Percentiles rank a stretch among this genome's conserved stretches.
Conservation (phyloP, 1,284 basidiomycete genomes). For the Pyrrhoderma noxium region DNA sequence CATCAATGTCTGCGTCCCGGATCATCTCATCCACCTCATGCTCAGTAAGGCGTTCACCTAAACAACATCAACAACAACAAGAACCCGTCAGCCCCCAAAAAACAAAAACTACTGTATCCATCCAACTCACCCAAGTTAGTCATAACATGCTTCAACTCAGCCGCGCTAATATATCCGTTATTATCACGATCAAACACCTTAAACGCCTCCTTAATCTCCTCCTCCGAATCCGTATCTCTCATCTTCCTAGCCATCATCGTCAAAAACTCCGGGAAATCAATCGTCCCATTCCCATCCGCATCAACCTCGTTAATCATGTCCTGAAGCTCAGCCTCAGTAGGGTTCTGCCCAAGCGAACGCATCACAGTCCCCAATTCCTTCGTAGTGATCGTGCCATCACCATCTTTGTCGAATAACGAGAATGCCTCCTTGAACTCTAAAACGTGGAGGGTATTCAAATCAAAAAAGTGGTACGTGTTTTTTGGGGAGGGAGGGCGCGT, state of each 20-base stretch:
- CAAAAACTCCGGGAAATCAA: constrained; percentile 93
- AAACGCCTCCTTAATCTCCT: constrained; percentile 77
- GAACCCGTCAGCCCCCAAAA: constrained; percentile 4
- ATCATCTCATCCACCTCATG: constrained; percentile 98
- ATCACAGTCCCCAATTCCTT: constrained; percentile 96
- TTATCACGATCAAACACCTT: constrained; percentile 81
- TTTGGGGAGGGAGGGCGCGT: no score
- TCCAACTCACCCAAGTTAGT: constrained; percentile 70
- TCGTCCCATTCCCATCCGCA: constrained; percentile 76
- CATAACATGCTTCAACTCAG: constrained; percentile 89
- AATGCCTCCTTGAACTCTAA: constrained; percentile 86
- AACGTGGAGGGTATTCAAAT: no score
- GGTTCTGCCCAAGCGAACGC: constrained; percentile 95
- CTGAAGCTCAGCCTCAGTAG: constrained; percentile 90
- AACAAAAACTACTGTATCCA: background rate
- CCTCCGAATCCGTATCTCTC: constrained; percentile 83
- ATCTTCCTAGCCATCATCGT: constrained; percentile 97
- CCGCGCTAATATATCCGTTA: constrained; percentile 74
- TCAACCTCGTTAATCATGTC: constrained; percentile 97
- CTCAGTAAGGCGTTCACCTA: constrained; percentile 89
- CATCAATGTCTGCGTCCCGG: constrained; percentile 94
- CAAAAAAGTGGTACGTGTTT: no score
- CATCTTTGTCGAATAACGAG: constrained; percentile 91
- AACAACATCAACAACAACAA: constrained; percentile 8
- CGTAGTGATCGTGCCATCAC: constrained; percentile 95